Evolutionary conservation across 345 rosid genomes (phyloP).

Genomic region (Geranium brycei): DNA sequence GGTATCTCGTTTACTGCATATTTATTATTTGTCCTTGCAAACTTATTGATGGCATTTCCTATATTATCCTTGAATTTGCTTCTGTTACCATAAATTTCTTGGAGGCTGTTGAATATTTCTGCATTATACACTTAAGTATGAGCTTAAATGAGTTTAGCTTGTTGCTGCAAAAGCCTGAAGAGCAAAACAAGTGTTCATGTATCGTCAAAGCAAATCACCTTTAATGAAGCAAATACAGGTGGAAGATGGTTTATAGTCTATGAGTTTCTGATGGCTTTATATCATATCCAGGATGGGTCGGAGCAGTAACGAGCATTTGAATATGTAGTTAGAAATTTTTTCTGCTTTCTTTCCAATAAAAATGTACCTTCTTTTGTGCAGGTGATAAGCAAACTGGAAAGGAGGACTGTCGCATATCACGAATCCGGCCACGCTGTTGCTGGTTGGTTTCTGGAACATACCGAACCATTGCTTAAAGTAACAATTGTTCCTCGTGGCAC

Average conservation of each 20-base stretch:
- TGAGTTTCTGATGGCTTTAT: background rate
- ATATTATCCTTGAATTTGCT: background rate
- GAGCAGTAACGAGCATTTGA: background rate
- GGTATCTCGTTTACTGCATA: slow-evolving; percentile 23
- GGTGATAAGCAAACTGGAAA: slow-evolving; percentile 89
- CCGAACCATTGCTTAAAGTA: slow-evolving; percentile 86
- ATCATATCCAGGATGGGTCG: background rate
- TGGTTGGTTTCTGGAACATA: slow-evolving; percentile 95
- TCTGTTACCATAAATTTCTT: background rate
- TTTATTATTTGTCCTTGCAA: background rate
- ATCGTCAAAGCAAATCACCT: background rate
- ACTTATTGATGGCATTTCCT: background rate
- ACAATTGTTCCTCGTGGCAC: slow-evolving; percentile 97
- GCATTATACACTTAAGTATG: background rate
- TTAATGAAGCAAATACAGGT: too few relatives aligned
- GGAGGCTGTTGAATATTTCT: background rate
- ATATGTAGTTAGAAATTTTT: background rate
- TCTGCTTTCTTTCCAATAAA: background rate
- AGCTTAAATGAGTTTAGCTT: too few relatives aligned
- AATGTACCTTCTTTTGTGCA: slow-evolving; percentile 8
- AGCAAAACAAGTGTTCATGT: background rate
- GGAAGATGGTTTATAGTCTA: background rate
- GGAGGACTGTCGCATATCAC: slow-evolving; percentile 91
- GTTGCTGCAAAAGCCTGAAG: too few relatives aligned
- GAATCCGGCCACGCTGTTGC: slow-evolving; percentile 94